Evolutionary conservation across 805 yeast genomes (phyloP).

Genomic region (Maudiozyma pseudohumilis): DNA sequence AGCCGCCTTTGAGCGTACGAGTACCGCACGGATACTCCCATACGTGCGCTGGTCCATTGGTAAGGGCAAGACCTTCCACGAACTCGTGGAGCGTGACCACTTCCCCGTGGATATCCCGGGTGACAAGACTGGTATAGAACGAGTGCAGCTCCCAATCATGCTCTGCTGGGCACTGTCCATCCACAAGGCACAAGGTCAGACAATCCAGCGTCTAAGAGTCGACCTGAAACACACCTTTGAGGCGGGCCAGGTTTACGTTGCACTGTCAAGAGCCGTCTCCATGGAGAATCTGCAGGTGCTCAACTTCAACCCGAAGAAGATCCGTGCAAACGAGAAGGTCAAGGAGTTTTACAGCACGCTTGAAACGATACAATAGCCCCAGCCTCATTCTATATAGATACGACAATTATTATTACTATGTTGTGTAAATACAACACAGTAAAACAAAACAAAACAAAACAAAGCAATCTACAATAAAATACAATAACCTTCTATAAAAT

Average conservation of each 20-base stretch:
- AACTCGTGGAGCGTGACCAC: constrained; percentile 32
- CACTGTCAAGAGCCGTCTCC: constrained; percentile 67
- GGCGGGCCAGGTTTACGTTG: constrained; percentile 78
- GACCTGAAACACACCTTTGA: constrained; percentile 61
- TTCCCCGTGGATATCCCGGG: constrained; percentile 32
- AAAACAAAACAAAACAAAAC: too few relatives aligned
- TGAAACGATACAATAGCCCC: constrained; percentile 14
- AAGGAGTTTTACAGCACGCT: constrained; percentile 48
- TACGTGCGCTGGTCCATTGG: constrained; percentile 28
- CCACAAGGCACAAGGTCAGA: constrained; percentile 81
- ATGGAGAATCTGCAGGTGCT: constrained; percentile 54
- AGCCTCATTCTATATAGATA: too few relatives aligned
- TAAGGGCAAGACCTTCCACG: constrained; percentile 19
- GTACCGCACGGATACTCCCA: constrained; percentile 23
- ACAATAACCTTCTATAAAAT: too few relatives aligned
- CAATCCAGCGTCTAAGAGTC: constrained; percentile 59
- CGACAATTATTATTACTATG: too few relatives aligned
- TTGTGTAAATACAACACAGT: too few relatives aligned
- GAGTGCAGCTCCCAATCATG: constrained; percentile 59
- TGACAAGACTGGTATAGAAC: constrained; percentile 26
- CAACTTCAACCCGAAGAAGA: constrained; percentile 51
- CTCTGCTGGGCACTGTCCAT: constrained; percentile 79
- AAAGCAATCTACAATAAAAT: too few relatives aligned
- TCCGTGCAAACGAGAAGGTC: constrained; percentile 52
- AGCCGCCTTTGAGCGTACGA: constrained; percentile 12